Conservation (phyloP, 805 yeast species). For the Saturnispora sanitii region DNA sequence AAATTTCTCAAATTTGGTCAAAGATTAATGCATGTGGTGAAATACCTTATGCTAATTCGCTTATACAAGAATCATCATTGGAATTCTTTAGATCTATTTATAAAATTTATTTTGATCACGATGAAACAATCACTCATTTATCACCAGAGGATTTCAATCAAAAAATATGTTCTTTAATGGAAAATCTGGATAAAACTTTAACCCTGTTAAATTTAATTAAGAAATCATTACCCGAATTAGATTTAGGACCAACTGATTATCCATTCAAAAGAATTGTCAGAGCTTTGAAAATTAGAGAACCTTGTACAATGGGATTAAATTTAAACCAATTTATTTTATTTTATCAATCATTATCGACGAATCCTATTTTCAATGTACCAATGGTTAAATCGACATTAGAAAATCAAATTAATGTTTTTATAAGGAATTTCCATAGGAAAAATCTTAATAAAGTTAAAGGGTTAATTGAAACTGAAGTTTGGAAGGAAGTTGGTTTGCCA, state of each 20-base stretch:
- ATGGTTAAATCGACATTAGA: too few relatives aligned
- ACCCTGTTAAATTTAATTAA: too few relatives aligned
- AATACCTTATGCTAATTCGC: conserved; percentile 1
- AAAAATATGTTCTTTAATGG: conserved; percentile 54
- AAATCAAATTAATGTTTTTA: conserved; percentile 55
- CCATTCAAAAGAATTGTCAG: conserved; percentile 72
- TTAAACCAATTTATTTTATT: conserved; percentile 56
- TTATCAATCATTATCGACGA: conserved; percentile 54
- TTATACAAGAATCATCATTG: conserved; percentile 27
- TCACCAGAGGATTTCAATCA: conserved; percentile 66
- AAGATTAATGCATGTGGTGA: background rate
- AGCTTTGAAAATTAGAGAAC: conserved; percentile 67
- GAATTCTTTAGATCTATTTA: conserved; percentile 36
- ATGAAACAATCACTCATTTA: conserved; percentile 29
- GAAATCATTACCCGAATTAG: too few relatives aligned
- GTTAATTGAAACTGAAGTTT: conserved; percentile 56
- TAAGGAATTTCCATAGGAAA: conserved; percentile 44
- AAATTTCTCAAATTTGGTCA: background rate
- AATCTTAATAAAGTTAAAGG: conserved; percentile 37
- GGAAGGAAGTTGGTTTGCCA: conserved; percentile 67
- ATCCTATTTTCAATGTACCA: too few relatives aligned
- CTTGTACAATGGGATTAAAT: conserved; percentile 49
- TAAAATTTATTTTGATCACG: conserved; percentile 27
- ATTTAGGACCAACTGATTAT: too few relatives aligned
- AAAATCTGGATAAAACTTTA: conserved; percentile 61